Evolutionary conservation across 1,284 basidiomycete species (phyloP), one percentile per base, ranked within the genome.

Genomic region (Sporisorium scitamineum): DNA sequence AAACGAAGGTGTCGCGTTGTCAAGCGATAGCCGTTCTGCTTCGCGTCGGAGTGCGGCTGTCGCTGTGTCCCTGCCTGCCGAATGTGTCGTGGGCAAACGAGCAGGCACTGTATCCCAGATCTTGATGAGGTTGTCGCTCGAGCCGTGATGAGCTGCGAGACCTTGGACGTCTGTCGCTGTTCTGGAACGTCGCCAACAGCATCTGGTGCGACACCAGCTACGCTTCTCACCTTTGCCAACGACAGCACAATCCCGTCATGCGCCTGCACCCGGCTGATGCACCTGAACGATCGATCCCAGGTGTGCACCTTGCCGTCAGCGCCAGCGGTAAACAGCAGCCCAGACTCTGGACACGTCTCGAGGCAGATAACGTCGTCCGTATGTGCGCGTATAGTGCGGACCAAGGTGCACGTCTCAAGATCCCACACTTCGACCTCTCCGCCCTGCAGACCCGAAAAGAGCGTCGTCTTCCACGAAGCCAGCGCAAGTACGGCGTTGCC

Each of bases 381-480:
- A 80, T 94, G 91, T 0, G 93, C 92, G 20, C 94, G 91, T 58
- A 98, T 92, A 0, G 91, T 93, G 45, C 96, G 89, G 14, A 98
- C 91, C 39, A 93, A 87, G 0, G 93, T 93, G 67, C 90, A 91
- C 0, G 94, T 96, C 83, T 95, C 94, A 11, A 97, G 87, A 84
- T 98, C 95, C 88, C 94, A 91, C 7, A 98, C 92, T 74, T 78
- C 92, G 78, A 98, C 93, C 75, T 92, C 91, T 1, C 96, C 96
- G 74, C 94, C 94, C 86, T 99, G 96, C 78, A 94, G 92, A 0
- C 94, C 96, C 0, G 94, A 95, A 79, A 92, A 97, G 18, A 97
- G 88, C 0, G 94, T 93, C 39, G 92, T 92, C 37, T 92, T 58
- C 45, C 90, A 89, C 0, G 90, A 90, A 1, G 90, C 90, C 18